Evolutionary conservation across 768 basidiomycete genomes (phyloP), one percentile per base, ranked within the genome.

Genomic region (Boletus subparvulus): DNA sequence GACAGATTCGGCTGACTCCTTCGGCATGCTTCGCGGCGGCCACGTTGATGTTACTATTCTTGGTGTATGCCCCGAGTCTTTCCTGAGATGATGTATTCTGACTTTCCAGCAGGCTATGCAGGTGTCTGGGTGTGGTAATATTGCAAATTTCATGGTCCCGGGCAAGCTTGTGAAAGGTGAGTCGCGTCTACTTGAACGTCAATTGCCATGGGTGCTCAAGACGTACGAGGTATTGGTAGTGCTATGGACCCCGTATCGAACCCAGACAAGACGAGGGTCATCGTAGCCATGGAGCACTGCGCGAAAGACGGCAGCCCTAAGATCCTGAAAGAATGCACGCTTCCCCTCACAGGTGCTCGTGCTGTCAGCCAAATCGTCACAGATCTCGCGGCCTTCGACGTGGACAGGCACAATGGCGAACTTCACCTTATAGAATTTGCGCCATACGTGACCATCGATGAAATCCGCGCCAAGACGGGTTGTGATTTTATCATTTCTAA

Each of bases 141-240:
- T 98, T 62, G 94, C 94, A 59, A 96, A 96, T 77, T 98, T 92
- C 70, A 97, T 96, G 94, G 92, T 97, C 62, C 94, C 93, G 6
- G 92, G 93, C 17, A 94, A 96, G 75, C 83, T 92, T 72, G 80
- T 92, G 44, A 90, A 89, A 78, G 87, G 87, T 82, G 52, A 50
- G 53, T 39, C n/a, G 17, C 21, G 57, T 36, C 59, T 41, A 16
- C 35, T 42, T 45, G 32, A 55, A 44, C 16, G 43, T 16, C n/a
- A 8, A 14, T 65, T 32, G 46, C 47, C n/a, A 21, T 21, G 37
- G 16, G 37, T 13, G 86, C 94, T 47, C 28, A 48, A 40, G 39
- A 41, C 30, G 17, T 19, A 46, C 68, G 70, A 88, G 91, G 92
- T 44, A 94, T 96, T 70, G 94, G 94, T 14, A 94, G 94, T 51